phyloP scores from a whole-genome alignment of 257 asterid genomes.

The Ballota nigra region DNA sequence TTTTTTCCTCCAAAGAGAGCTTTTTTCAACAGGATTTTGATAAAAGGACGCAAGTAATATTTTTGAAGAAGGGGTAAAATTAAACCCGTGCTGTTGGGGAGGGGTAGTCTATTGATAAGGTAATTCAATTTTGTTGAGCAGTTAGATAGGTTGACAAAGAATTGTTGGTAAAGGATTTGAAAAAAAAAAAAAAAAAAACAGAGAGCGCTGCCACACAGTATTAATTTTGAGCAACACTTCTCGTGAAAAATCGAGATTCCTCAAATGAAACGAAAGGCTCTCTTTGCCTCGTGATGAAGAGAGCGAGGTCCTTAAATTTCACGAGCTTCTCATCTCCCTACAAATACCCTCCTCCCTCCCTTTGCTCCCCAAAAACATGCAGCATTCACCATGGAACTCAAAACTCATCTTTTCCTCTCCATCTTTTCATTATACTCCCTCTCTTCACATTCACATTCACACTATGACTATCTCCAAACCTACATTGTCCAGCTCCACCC shows the following conservation, averaged over 20 bases:
- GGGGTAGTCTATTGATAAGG: no score
- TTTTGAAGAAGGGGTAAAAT: no score
- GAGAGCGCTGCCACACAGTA: no score
- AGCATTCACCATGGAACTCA: constrained; percentile 42
- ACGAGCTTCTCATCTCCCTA: no score
- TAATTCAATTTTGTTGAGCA: no score
- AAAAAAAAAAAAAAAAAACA: not conserved
- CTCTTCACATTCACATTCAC: constrained; percentile 51
- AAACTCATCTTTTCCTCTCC: constrained; percentile 27
- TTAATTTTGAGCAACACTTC: constrained; percentile 36
- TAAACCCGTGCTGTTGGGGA: no score
- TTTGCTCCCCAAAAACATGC: constrained; percentile 31
- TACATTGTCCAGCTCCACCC: constrained; percentile 90
- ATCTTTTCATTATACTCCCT: constrained; percentile 29
- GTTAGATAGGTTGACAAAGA: not conserved
- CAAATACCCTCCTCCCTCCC: constrained; percentile 68
- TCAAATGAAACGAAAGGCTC: constrained; percentile 19
- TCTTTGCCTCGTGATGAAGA: constrained; percentile 67
- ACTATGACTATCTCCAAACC: constrained; percentile 60
- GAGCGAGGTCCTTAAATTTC: constrained; percentile 70
- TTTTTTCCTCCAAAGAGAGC: no score
- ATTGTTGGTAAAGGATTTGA: not conserved
- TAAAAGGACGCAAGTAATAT: no score
- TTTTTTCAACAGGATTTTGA: no score
- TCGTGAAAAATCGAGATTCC: constrained; percentile 49